Base-by-base conservation (phyloP, 2,329 filamentous ascomycete genomes). In the Aciculosporium take region DNA sequence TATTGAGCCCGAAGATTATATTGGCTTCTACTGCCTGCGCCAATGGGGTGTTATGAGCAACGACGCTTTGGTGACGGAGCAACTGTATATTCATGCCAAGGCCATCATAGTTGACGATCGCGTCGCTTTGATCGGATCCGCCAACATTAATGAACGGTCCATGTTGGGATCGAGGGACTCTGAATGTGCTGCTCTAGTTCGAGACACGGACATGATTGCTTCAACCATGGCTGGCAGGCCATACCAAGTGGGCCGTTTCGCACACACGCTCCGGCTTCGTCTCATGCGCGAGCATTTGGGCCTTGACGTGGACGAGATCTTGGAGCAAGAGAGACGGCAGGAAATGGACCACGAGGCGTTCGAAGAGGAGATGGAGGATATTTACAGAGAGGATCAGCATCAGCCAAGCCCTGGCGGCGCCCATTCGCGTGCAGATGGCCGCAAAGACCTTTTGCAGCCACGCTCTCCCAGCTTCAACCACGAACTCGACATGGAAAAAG, bases 61-160 rank as follows among this genome's bases (percentile, higher is more conserved):
- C 48, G 84, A 91, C 49, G 76, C 79, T 43, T 66, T 96, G 29
- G 86, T 91, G 3, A 96, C 91, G 0, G 91, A 98, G 59, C 91
- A 96, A 62, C 73, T 98, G 9, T 98, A 98, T 57, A 96, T 98
- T 43, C 91, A 98, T 55, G 91, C 91, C 46, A 98, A 98, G 63
- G 83, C 83, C 49, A 96, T 96, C 69, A 74, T 98, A 42, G 89
- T 94, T 4, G 91, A 98, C 59, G 91, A 98, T 55, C 78, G 89
- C 27, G 77, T 91, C 44, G 89, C 82, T 17, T 79, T 98, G 46
- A 98, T 98, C 52, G 91, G 91, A 15, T 96, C 89, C 35, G 91
- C 91, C 40, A 98, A 98, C 57, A 96, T 98, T 68, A 98, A 98
- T 53, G 91, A 98, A 61, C 79, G 91, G 35, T 96, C 89, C 6